Evolutionary conservation across 768 basidiomycete species (phyloP).

Genomic region (Suillus sp.): DNA sequence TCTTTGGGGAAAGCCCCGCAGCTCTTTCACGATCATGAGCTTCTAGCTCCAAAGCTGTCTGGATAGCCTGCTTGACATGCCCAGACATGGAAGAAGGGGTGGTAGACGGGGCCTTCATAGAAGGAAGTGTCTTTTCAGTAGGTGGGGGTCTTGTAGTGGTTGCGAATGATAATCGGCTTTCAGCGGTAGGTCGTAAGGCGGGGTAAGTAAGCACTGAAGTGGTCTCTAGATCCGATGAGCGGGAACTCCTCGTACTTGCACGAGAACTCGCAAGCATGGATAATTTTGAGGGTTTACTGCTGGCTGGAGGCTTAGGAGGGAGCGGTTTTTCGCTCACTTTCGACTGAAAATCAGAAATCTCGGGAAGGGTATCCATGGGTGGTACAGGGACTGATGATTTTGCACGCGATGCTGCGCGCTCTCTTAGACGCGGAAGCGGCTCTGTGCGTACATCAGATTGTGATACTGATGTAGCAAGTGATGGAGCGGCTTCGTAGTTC

Average conservation of each 20-base stretch:
- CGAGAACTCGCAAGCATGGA: slow-evolving; percentile 69
- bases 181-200: slow-evolving; percentile 63
- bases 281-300: slow-evolving; percentile 61
- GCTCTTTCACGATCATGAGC: slow-evolving; percentile 42
- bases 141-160: slow-evolving; percentile 21
- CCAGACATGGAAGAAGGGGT: slow-evolving; percentile 56
- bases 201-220: slow-evolving; percentile 77
- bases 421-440: slow-evolving; percentile 24
- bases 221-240: slow-evolving; percentile 53
- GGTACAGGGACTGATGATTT: slow-evolving; percentile 46
- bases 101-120: slow-evolving; percentile 28
- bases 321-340: slow-evolving; percentile 42
- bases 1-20: slow-evolving; percentile 6
- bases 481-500: slow-evolving; percentile 57
- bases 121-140: slow-evolving; percentile 30
- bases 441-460: slow-evolving; percentile 27
- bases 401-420: slow-evolving; percentile 39
- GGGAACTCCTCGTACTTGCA: slow-evolving; percentile 55
- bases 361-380: slow-evolving; percentile 51
- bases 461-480: slow-evolving; percentile 48
- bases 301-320: slow-evolving; percentile 24
- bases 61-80: slow-evolving; percentile 65
- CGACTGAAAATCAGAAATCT: slow-evolving; percentile 55
- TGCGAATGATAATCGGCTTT: slow-evolving; percentile 45
- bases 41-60: slow-evolving; percentile 67